These are phyloP conservation scores for Trichoderma sp. DNA, from an alignment of 2,329 filamentous ascomycete species.

Conservation along the genomic window DNA sequence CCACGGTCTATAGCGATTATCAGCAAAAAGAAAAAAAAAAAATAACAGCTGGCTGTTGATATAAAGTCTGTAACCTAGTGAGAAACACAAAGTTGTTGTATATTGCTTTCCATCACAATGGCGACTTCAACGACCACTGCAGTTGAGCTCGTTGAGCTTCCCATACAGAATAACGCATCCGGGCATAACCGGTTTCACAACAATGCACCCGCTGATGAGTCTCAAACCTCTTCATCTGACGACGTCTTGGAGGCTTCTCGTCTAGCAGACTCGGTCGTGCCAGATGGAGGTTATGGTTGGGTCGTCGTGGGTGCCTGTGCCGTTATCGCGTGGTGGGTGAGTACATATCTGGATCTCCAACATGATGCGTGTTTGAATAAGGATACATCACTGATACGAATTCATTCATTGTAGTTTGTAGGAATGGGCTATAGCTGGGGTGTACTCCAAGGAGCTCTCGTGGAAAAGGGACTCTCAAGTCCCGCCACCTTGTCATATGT, in stretches of 20 bases:
- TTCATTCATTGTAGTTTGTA: conserved; percentile 35
- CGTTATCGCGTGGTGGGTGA: conserved; percentile 40
- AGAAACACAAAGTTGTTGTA: not conserved
- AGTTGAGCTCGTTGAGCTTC: conserved; percentile 5
- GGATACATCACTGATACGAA: not conserved
- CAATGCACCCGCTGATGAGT: not conserved
- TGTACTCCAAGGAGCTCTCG: conserved; percentile 56
- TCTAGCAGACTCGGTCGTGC: conserved; percentile 19
- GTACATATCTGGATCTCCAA: not conserved
- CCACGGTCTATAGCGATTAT: not conserved
- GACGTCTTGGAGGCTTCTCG: conserved; percentile 18
- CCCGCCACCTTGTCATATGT: conserved; percentile 57
- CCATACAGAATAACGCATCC: not conserved
- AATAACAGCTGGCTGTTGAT: not conserved
- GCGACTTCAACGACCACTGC: conserved; percentile 13
- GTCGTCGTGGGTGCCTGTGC: conserved; percentile 28
- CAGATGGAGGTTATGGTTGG: conserved; percentile 32
- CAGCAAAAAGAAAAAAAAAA: not conserved
- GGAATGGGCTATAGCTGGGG: conserved; percentile 59
- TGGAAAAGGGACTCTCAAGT: conserved; percentile 45
- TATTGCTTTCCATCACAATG: not conserved
- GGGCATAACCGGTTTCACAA: conserved; percentile 6
- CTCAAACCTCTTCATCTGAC: not conserved
- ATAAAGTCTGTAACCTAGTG: not conserved
- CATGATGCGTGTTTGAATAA: not conserved